Percentiles rank a stretch among this genome's conserved stretches.
Evolutionary conservation across 371 early-diverging fungal genomes (phyloP).

Genomic region (Mortierella sp.): DNA sequence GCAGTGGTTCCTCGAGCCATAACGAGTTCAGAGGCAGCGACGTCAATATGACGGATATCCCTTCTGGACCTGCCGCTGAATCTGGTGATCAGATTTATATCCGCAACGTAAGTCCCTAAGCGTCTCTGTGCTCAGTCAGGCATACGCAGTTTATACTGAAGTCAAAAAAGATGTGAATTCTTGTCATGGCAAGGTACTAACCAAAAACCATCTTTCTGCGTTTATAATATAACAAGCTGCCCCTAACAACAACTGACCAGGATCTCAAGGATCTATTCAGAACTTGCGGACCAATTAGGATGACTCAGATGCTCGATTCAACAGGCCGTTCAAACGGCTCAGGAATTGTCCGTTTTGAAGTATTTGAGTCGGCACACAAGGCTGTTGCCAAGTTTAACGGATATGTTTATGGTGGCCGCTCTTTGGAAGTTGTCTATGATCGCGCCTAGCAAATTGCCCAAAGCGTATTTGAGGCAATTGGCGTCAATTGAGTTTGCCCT

Average conservation of each 20-base stretch:
- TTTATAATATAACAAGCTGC: slow-evolving; percentile 66
- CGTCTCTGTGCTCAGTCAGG: background rate
- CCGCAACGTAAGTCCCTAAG: slow-evolving; percentile 61
- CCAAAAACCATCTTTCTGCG: background rate
- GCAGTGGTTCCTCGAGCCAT: slow-evolving; percentile 7
- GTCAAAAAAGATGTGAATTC: too few species aligned
- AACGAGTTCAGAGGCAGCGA: slow-evolving; percentile 23
- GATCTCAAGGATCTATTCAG: slow-evolving; percentile 75
- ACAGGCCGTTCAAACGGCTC: slow-evolving; percentile 73
- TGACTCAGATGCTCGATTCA: slow-evolving; percentile 65
- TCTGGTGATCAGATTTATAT: slow-evolving; percentile 66
- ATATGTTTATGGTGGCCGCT: slow-evolving; percentile 69
- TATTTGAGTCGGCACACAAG: slow-evolving; percentile 65
- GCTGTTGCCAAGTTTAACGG: slow-evolving; percentile 73
- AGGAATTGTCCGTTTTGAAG: slow-evolving; percentile 73
- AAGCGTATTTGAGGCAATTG: too few species aligned
- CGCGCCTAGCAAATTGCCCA: slow-evolving; percentile 16
- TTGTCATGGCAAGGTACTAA: background rate
- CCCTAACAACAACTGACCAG: slow-evolving; percentile 74
- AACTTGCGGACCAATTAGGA: slow-evolving; percentile 67
- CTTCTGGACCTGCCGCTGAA: slow-evolving; percentile 50
- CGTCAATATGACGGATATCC: slow-evolving; percentile 26
- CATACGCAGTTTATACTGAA: too few species aligned
- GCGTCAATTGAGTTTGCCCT: background rate
- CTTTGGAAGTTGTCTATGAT: slow-evolving; percentile 60